Base-by-base conservation (phyloP, 176 grass and related monocot genomes). In the Typha latifolia region DNA sequence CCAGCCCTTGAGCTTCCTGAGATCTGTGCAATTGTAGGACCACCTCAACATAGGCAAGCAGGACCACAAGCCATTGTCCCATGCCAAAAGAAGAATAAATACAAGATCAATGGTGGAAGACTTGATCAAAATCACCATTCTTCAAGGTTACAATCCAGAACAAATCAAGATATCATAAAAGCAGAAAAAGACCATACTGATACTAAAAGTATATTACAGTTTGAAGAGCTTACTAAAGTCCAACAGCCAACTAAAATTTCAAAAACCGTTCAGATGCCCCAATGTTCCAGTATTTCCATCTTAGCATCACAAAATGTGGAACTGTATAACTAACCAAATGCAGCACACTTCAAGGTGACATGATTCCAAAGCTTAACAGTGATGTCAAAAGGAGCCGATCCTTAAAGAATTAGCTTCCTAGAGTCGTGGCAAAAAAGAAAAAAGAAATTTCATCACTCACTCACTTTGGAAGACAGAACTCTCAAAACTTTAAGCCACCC, bases 381-480 rank as follows among this genome's bases (percentile, higher is more conserved):
- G 0, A 43, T 43, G 37, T 43, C 8, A 43, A 43, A 43, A 43
- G 37, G 10, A 43, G 37, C 9, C 8, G 0, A 43, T 43, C 37
- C 37, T 43, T 43, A 2, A 43, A 43, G 1, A 43, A 43, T 1
- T 43, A 43, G 10, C 37, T 43, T 49, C 47, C 22, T 6, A n/a
- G 21, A 26, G 66, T 65, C 3, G 2, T 29, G 27, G 27, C 27
- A 29, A 29, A 31, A 72, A 64, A 34, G 64, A 69, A 75, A 66
- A 47, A 62, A 47, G 12, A n/a, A n/a, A n/a, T n/a, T n/a, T 31
- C 18, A 48, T 73, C 31, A 48, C 3, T 12, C 3, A 5, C 29
- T 75, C 62, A 29, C 72, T 74, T 10, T 75, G n/a, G 34, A 57
- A 22, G 47, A 52, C 70, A 51, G 2, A 69, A 79, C 88, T 91